Percentiles rank a stretch among this genome's conserved stretches.
Evolutionary conservation across 495 filamentous ascomycete genomes (phyloP).

Genomic region (Tuber microsphaerosporum): DNA sequence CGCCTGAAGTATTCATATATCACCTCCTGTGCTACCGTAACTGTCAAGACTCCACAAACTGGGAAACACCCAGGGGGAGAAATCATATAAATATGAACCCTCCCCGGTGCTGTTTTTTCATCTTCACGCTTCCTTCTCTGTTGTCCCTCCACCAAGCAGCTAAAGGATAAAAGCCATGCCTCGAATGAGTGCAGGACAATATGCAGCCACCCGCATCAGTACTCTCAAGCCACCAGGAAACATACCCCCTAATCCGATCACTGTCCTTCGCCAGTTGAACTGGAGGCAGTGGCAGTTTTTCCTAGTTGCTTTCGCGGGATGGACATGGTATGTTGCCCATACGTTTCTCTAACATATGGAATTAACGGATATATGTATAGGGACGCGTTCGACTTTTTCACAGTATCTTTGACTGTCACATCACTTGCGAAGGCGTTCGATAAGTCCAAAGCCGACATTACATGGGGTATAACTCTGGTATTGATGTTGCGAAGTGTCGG

Average conservation of each 20-base stretch:
- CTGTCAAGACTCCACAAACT: neutral
- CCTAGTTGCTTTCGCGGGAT: slow-evolving; percentile 60
- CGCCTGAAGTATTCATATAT: neutral
- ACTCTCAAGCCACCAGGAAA: slow-evolving; percentile 61
- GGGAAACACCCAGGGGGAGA: neutral
- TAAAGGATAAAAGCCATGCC: slow-evolving; percentile 12
- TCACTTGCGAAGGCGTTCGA: slow-evolving; percentile 61
- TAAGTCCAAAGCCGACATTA: slow-evolving; percentile 54
- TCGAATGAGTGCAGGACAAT: slow-evolving; percentile 54
- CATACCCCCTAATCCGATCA: slow-evolving; percentile 72
- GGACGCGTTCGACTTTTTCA: slow-evolving; percentile 58
- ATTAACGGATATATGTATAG: slow-evolving; percentile 14
- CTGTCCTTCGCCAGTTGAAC: slow-evolving; percentile 60
- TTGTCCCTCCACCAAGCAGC: neutral
- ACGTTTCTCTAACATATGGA: neutral
- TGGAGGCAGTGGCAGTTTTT: slow-evolving; percentile 82
- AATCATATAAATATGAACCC: neutral
- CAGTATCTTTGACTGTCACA: slow-evolving; percentile 61
- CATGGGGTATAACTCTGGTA: slow-evolving; percentile 66
- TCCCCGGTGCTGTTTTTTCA: neutral
- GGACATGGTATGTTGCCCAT: slow-evolving; percentile 47
- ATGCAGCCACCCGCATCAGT: slow-evolving; percentile 63
- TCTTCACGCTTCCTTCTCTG: neutral
- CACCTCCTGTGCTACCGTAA: neutral
- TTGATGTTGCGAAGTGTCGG: slow-evolving; percentile 65